phyloP scores from a whole-genome alignment of 2,329 filamentous ascomycete species.

The Lecanicillium sp. region DNA sequence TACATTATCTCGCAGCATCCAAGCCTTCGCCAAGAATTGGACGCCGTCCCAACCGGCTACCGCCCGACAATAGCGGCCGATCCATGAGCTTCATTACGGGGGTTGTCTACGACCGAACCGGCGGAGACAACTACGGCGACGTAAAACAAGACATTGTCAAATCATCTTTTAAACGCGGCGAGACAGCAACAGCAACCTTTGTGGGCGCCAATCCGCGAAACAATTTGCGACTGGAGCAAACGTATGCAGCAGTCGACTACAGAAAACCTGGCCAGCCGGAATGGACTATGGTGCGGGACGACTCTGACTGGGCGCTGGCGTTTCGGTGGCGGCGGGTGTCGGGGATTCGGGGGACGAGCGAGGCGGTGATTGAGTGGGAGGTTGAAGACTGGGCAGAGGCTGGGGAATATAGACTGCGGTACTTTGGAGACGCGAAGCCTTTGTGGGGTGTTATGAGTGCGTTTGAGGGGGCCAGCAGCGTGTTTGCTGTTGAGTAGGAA shows the following conservation, averaged over 20 bases:
- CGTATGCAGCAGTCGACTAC: constrained; percentile 66
- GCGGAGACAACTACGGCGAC: constrained; percentile 60
- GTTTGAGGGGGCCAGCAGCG: constrained; percentile 60
- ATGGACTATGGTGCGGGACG: constrained; percentile 64
- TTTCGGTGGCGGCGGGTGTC: constrained; percentile 73
- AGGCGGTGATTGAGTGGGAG: constrained; percentile 72
- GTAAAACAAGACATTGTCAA: constrained; percentile 45
- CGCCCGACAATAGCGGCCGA: constrained; percentile 68
- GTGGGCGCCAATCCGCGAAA: constrained; percentile 85
- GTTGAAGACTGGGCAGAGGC: constrained; percentile 50
- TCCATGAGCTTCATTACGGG: constrained; percentile 72
- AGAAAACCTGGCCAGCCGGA: constrained; percentile 11
- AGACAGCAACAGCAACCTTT: constrained; percentile 58
- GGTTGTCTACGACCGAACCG: constrained; percentile 64
- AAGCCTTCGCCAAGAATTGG: constrained; percentile 20
- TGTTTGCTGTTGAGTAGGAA: constrained; percentile 28
- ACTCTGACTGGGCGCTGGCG: constrained; percentile 74
- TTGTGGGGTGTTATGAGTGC: constrained; percentile 51
- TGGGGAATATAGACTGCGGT: constrained; percentile 68
- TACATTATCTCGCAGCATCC: constrained; percentile 55
- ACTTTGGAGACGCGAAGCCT: constrained; percentile 73
- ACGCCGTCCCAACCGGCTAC: constrained; percentile 43
- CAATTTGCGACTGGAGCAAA: constrained; percentile 68
- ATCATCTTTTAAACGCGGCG: constrained; percentile 44
- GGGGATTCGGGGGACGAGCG: constrained; percentile 61